Evolutionary conservation across 2,329 filamentous ascomycete genomes (phyloP).

Genomic region (Sporothrix brasiliensis): DNA sequence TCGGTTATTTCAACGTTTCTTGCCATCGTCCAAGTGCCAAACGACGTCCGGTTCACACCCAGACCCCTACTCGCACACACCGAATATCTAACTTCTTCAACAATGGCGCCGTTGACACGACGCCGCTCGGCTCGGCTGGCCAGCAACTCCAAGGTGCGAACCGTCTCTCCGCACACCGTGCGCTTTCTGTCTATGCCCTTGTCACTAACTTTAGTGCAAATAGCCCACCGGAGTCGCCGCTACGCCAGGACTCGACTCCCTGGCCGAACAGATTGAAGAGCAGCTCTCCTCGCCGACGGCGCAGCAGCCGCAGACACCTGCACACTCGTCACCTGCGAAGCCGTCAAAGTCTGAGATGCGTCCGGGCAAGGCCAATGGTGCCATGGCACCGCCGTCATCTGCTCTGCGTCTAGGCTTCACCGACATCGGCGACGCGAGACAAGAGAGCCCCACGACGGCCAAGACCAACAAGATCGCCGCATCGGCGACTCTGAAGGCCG

Average conservation of each 20-base stretch:
- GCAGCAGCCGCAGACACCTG: slow-evolving; percentile 57
- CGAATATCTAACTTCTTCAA: neutral
- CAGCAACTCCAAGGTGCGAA: slow-evolving; percentile 46
- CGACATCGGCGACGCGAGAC: slow-evolving; percentile 62
- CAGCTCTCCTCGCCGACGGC: slow-evolving; percentile 43
- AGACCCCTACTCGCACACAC: neutral
- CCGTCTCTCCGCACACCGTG: neutral
- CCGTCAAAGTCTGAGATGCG: slow-evolving; percentile 85
- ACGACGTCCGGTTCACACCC: neutral
- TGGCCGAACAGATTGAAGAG: slow-evolving; percentile 47
- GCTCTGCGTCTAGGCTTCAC: slow-evolving; percentile 81
- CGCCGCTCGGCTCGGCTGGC: slow-evolving; percentile 52
- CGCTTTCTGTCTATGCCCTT: neutral
- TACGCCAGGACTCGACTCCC: slow-evolving; percentile 45
- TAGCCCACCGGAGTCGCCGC: slow-evolving; percentile 30
- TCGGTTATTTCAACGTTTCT: neutral
- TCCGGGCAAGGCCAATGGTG: slow-evolving; percentile 77
- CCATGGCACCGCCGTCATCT: slow-evolving; percentile 75
- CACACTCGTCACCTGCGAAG: slow-evolving; percentile 65
- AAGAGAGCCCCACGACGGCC: slow-evolving; percentile 26
- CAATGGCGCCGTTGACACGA: slow-evolving; percentile 36
- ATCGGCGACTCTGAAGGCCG: slow-evolving; percentile 41
- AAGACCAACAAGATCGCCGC: slow-evolving; percentile 45
- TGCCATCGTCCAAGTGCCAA: neutral
- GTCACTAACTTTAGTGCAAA: neutral